These are phyloP conservation scores for Eragrostis tef DNA, from an alignment of 202 grass and related monocot genomes.

Conservation along the genomic window DNA sequence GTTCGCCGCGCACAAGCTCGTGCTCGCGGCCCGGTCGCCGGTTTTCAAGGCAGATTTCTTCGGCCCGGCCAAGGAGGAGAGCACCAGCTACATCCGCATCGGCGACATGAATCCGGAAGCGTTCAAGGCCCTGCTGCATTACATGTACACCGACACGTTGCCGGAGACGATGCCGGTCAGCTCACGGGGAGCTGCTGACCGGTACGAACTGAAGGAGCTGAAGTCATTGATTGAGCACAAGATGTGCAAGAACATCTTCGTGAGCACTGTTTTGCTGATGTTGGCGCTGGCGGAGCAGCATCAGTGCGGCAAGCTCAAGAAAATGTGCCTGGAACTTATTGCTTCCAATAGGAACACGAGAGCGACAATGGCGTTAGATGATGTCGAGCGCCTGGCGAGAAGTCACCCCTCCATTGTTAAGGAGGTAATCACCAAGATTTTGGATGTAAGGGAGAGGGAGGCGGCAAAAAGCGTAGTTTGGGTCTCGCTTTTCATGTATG, in stretches of 20 bases:
- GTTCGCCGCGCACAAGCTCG: constrained; percentile 22
- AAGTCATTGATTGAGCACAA: background rate
- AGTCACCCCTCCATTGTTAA: background rate
- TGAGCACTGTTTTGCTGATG: background rate
- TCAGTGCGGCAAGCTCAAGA: background rate
- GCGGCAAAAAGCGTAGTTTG: too few relatives aligned
- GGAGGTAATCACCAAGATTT: background rate
- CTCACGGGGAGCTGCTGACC: background rate
- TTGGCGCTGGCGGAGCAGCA: background rate
- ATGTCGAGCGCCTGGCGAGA: background rate
- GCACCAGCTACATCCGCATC: background rate
- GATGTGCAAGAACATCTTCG: background rate
- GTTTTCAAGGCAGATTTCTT: constrained; percentile 11
- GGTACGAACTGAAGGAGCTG: background rate
- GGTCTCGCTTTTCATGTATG: too few relatives aligned
- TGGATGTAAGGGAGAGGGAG: background rate
- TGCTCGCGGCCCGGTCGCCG: constrained; percentile 19
- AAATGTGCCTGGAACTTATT: background rate
- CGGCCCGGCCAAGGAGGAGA: background rate
- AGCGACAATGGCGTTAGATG: background rate
- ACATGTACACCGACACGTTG: constrained; percentile 18
- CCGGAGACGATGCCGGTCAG: background rate
- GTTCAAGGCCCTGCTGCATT: background rate
- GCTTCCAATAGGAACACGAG: background rate
- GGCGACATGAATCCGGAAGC: background rate